A percentile compares a stretch with the other conserved stretches of the same genome.
Conservation (phyloP, 768 basidiomycete species). For the Termitomyces bulborhizus region DNA sequence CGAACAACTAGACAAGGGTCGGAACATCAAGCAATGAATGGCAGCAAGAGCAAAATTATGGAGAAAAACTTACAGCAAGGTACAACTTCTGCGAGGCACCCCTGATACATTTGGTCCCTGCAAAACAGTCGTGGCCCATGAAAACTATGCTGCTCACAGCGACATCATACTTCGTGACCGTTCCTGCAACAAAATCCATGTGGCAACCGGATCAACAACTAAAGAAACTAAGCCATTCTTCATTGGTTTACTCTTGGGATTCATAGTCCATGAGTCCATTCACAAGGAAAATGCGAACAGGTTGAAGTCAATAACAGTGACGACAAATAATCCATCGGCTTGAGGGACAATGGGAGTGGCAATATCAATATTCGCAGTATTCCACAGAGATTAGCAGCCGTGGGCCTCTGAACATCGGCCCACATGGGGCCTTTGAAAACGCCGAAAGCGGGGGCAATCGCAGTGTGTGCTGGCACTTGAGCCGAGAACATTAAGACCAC, state of each 20-base stretch:
- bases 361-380: constrained; percentile 29
- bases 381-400: constrained; percentile 33
- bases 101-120: constrained; percentile 45
- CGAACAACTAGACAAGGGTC: constrained; percentile 29
- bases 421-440: constrained; percentile 23
- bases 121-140: constrained; percentile 34
- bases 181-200: constrained; percentile 31
- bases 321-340: constrained; percentile 36
- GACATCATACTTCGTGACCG: constrained; percentile 40
- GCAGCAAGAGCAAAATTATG: neutral
- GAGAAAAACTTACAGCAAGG: constrained; percentile 32
- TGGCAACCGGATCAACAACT: constrained; percentile 40
- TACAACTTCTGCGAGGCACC: constrained; percentile 39
- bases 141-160: constrained; percentile 25
- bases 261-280: too few species aligned
- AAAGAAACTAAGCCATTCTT: constrained; percentile 40
- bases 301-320: constrained; percentile 40
- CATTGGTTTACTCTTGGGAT: neutral
- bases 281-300: constrained; percentile 20
- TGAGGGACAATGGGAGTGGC: constrained; percentile 30
- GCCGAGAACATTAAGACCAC: neutral
- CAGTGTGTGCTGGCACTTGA: neutral
- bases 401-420: constrained; percentile 20
- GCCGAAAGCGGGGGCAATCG: constrained; percentile 21
- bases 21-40: neutral